phyloP scores from a whole-genome alignment of 2,329 filamentous ascomycete genomes.

The Neofusicoccum sp. region DNA sequence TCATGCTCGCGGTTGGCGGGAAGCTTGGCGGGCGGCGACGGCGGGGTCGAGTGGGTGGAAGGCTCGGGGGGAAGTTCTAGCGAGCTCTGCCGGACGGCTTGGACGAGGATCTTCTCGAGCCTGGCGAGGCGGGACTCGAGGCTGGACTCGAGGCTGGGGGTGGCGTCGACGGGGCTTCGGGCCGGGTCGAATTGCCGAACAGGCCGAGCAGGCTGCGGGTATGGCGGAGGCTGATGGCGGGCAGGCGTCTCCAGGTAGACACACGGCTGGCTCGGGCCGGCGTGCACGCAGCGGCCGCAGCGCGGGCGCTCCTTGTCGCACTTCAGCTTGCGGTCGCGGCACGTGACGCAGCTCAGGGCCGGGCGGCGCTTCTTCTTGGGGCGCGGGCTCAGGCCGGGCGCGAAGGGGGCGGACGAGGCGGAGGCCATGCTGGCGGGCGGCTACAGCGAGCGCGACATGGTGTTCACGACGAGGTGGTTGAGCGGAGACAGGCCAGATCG shows the following conservation, averaged over 20 bases:
- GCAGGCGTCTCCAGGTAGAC: neutral
- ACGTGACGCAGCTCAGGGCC: slow-evolving; percentile 10
- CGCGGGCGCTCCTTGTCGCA: slow-evolving; percentile 11
- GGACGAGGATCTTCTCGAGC: slow-evolving; percentile 8
- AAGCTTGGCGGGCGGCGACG: neutral
- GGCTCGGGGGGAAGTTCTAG: neutral
- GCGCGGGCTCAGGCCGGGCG: slow-evolving; percentile 1
- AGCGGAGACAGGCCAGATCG: neutral
- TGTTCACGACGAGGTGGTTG: neutral
- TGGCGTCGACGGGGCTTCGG: slow-evolving; percentile 9
- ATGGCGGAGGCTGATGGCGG: neutral
- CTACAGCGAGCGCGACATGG: neutral
- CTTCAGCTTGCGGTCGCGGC: slow-evolving; percentile 1
- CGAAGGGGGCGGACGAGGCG: neutral
- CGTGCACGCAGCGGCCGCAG: slow-evolving; percentile 5
- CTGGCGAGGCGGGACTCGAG: slow-evolving; percentile 1
- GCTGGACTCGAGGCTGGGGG: neutral
- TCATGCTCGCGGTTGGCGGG: neutral
- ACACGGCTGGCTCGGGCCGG: neutral
- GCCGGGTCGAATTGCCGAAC: slow-evolving; percentile 6
- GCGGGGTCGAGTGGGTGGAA: too few species aligned
- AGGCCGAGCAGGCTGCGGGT: neutral
- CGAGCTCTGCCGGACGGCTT: neutral
- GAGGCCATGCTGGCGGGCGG: neutral
- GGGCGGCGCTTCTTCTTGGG: slow-evolving; percentile 8